phyloP scores from a whole-genome alignment of 768 basidiomycete species.

The Mycena chlorophos region DNA sequence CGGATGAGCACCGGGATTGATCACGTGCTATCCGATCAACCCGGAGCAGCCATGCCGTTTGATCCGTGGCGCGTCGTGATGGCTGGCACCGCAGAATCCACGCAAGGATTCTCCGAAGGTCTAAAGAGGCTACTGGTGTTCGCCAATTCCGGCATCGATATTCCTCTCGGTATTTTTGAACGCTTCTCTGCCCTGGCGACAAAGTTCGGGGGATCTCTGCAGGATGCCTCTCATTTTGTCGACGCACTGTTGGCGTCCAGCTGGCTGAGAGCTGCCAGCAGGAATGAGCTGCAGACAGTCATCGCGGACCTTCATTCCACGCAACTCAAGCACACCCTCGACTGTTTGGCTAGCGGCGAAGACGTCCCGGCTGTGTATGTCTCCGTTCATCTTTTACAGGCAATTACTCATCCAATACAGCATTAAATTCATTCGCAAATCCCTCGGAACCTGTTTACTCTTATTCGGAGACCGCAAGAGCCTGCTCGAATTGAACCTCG shows the following conservation, averaged over 20 bases:
- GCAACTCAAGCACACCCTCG: slow-evolving; percentile 41
- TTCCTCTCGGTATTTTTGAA: slow-evolving; percentile 52
- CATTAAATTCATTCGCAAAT: slow-evolving; percentile 57
- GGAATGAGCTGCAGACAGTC: slow-evolving; percentile 56
- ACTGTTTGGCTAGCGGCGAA: slow-evolving; percentile 33
- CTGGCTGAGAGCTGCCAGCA: slow-evolving; percentile 61
- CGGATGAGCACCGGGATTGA: slow-evolving; percentile 41
- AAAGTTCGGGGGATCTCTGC: slow-evolving; percentile 39
- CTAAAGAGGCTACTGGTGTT: slow-evolving; percentile 63
- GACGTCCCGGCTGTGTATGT: slow-evolving; percentile 42
- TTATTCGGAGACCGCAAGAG: slow-evolving; percentile 61
- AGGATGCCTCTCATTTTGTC: slow-evolving; percentile 51
- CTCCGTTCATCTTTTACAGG: background rate
- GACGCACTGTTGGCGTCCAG: slow-evolving; percentile 54
- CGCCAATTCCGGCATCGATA: slow-evolving; percentile 63
- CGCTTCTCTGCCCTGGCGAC: slow-evolving; percentile 46
- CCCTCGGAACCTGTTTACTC: slow-evolving; percentile 59
- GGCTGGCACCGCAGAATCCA: slow-evolving; percentile 41
- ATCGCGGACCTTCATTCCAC: slow-evolving; percentile 50
- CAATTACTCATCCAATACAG: slow-evolving; percentile 25
- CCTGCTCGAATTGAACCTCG: slow-evolving; percentile 46
- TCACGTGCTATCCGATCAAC: slow-evolving; percentile 31
- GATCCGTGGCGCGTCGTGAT: slow-evolving; percentile 60
- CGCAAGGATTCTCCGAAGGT: slow-evolving; percentile 45
- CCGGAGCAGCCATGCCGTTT: slow-evolving; percentile 27